Percentiles rank a stretch among this genome's conserved stretches.
Conservation (phyloP, 805 yeast species). For the Yarrowia porcina region DNA sequence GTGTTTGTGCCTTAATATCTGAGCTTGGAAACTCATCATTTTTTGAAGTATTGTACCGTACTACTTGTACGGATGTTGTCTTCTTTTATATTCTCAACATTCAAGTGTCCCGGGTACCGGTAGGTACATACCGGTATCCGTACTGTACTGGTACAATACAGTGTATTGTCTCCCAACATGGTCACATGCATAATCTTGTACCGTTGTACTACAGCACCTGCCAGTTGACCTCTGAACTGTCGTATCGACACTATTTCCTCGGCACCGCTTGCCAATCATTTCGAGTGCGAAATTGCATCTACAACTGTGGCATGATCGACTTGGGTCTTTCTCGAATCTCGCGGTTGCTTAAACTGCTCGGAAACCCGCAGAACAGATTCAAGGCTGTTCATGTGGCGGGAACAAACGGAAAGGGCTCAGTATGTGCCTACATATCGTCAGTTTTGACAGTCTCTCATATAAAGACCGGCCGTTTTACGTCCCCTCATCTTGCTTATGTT, state of each 20-base stretch:
- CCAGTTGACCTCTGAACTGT: neutral
- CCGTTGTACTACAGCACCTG: neutral
- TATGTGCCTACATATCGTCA: slow-evolving; percentile 75
- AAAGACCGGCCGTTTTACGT: slow-evolving; percentile 74
- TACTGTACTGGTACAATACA: too few relatives aligned
- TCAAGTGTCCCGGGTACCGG: too few relatives aligned
- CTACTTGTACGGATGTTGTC: too few relatives aligned
- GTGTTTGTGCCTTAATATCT: too few relatives aligned
- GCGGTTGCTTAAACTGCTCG: slow-evolving; percentile 49
- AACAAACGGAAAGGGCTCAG: slow-evolving; percentile 95
- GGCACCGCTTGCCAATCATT: neutral
- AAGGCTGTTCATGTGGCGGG: slow-evolving; percentile 90
- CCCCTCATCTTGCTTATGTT: slow-evolving; percentile 75
- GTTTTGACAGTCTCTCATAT: slow-evolving; percentile 50
- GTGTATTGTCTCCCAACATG: slow-evolving; percentile 10
- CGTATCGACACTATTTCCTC: neutral
- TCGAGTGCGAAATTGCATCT: too few relatives aligned
- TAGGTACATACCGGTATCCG: too few relatives aligned
- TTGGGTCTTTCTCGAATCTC: slow-evolving; percentile 55
- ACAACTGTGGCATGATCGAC: slow-evolving; percentile 41
- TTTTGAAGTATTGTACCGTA: too few relatives aligned
- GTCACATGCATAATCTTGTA: neutral
- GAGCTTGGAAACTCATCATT: too few relatives aligned
- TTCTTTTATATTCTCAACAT: too few relatives aligned
- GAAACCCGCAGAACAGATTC: slow-evolving; percentile 64